Evolutionary conservation across 331 rosid species (phyloP), one percentile per base, ranked within the genome.

Genomic region (Erythrophleum ivorense): DNA sequence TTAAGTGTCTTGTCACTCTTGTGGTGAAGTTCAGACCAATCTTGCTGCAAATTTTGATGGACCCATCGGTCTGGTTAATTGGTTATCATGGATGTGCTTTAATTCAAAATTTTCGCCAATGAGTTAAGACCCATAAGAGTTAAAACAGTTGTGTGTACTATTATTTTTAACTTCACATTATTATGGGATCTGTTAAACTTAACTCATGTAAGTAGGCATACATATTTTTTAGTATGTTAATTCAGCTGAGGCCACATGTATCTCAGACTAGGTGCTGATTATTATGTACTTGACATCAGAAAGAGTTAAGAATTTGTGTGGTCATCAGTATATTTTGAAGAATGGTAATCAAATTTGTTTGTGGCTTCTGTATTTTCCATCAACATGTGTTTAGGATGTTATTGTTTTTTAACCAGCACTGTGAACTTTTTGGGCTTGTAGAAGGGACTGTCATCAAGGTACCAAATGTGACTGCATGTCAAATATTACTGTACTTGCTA

Each of bases 271-370:
- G 31, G 10, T 72, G 19, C 48, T 9, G 40, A 49, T 6, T 15
- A 31, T 16, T 52, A 29, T 19, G 19, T n/a, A 66, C 9, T 4
- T 53, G 66, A 18, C 33, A 31, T 79, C 4, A 50, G 59, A 29
- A 70, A 55, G 19, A 9, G 24, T 36, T 34, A 7, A 31, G 58
- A 60, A 55, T 38, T 46, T 62, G 33, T 34, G 36, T 45, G 36
- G 16, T 9, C 41, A 48, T 34, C 12, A 33, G 57, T 69, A 41
- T 45, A 52, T 43, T 45, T 52, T 50, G 72, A 64, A 36, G 52
- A 36, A 43, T 71, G 34, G 53, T 33, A 5, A 58, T 59, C 52
- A 72, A 49, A 46, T 80, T n/a, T 70, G 59, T 53, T 40, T 16
- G 16, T 62, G 70, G 46, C 36, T 8, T 69, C 15, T 38, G 18